phyloP scores from a whole-genome alignment of 2,329 filamentous ascomycete genomes.

The Amphichorda felina region DNA sequence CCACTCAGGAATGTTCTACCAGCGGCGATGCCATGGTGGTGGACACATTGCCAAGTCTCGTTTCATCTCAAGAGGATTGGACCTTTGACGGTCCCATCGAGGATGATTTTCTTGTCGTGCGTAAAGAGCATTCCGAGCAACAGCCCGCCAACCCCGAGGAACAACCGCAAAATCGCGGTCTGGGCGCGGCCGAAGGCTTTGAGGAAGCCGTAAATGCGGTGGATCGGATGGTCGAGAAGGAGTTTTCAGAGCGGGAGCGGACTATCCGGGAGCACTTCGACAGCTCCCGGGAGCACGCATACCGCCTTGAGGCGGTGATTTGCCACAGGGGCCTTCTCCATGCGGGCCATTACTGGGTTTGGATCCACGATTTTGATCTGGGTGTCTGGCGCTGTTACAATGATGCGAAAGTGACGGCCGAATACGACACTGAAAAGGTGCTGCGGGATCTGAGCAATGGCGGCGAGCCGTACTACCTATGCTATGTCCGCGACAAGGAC shows the following conservation, averaged over 20 bases:
- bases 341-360: conserved; percentile 92
- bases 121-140: conserved; percentile 2
- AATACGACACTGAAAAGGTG: conserved; percentile 54
- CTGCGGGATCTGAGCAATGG: conserved; percentile 53
- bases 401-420: conserved; percentile 66
- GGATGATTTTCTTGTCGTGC: conserved; percentile 20
- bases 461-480: conserved; percentile 74
- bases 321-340: conserved; percentile 68
- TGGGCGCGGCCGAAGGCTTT: background rate
- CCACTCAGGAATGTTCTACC: too few species aligned
- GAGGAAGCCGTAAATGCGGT: conserved; percentile 11
- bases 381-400: conserved; percentile 90
- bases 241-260: conserved; percentile 19
- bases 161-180: background rate
- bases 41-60: background rate
- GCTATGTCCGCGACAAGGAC: conserved; percentile 63
- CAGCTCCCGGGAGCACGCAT: conserved; percentile 53
- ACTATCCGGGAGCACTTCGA: conserved; percentile 19
- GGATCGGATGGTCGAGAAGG: conserved; percentile 31
- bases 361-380: conserved; percentile 79
- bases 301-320: conserved; percentile 83
- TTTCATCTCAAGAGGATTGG: conserved; percentile 14
- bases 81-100: conserved; percentile 25
- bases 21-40: conserved; percentile 1
- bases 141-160: background rate